A percentile compares a stretch with the other conserved stretches of the same genome.
These are phyloP conservation scores for Psilocybe mexicana DNA, from an alignment of 1,284 basidiomycete species.

Conservation along the genomic window DNA sequence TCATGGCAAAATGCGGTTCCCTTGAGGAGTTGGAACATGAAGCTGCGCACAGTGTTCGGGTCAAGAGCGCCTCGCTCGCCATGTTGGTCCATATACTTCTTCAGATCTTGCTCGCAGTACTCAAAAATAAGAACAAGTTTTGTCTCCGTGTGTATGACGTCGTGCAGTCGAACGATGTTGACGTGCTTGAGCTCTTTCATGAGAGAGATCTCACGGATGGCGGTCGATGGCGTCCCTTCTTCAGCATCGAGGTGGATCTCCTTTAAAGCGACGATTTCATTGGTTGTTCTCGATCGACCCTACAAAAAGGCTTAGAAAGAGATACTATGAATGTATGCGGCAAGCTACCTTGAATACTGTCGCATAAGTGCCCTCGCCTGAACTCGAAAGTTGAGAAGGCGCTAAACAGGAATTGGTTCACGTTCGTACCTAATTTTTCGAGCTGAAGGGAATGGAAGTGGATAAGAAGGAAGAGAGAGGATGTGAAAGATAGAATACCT, in stretches of 20 bases:
- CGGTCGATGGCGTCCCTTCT: constrained; percentile 93
- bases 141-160: constrained; percentile 97
- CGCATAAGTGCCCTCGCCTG: constrained; percentile 85
- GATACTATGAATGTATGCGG: not conserved
- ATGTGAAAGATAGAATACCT: constrained; percentile 41
- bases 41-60: constrained; percentile 90
- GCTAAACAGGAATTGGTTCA: not conserved
- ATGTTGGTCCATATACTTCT: constrained; percentile 99
- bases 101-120: constrained; percentile 97
- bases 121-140: constrained; percentile 99
- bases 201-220: constrained; percentile 93
- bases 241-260: constrained; percentile 96
- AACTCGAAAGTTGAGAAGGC: constrained; percentile 5
- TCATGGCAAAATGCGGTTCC: constrained; percentile 99
- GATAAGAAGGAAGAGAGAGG: constrained; percentile 11
- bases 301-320: constrained; percentile 31
- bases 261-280: constrained; percentile 89
- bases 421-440: constrained; percentile 76
- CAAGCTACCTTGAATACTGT: constrained; percentile 83
- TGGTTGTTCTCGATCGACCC: constrained; percentile 85
- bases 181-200: constrained; percentile 97
- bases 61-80: constrained; percentile 95
- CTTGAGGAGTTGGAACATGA: constrained; percentile 97
- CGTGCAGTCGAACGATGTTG: constrained; percentile 95
- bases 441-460: constrained; percentile 49